Evolutionary conservation across 257 asterid species (phyloP).

Genomic region (Fraxinus americana): DNA sequence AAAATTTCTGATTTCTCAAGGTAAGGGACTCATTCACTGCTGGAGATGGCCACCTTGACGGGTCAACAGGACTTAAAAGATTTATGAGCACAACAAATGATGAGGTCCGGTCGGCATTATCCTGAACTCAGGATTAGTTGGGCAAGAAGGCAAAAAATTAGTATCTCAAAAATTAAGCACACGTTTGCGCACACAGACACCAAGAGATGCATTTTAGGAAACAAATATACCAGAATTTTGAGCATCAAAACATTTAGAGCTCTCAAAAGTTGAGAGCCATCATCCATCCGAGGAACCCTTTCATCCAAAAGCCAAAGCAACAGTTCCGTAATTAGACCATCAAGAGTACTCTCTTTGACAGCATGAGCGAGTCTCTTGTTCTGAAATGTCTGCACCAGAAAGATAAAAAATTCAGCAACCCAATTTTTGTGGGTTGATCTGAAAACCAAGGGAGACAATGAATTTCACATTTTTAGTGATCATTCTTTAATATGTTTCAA

Average conservation of each 20-base stretch:
- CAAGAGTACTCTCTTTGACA: conserved; percentile 84
- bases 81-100: conserved; percentile 91
- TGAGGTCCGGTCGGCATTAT: conserved; percentile 94
- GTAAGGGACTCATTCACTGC: conserved; percentile 72
- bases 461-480: background rate
- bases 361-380: conserved; percentile 89
- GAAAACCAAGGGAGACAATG: background rate
- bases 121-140: conserved; percentile 48
- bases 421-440: conserved; percentile 4
- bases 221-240: conserved; percentile 72
- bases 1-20: conserved; percentile 88
- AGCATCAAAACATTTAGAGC: conserved; percentile 98
- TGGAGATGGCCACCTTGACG: conserved; percentile 97
- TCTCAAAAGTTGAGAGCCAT: conserved; percentile 96
- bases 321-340: conserved; percentile 90
- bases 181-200: background rate
- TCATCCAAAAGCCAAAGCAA: conserved; percentile 99
- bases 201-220: conserved; percentile 4
- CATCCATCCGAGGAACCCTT: conserved; percentile 98
- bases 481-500: conserved; percentile 1
- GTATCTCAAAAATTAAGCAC: conserved; percentile 3
- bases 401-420: conserved; percentile 18
- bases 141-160: conserved; percentile 22
- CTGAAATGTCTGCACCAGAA: conserved; percentile 79
- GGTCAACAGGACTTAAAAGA: conserved; percentile 90